Evolutionary conservation across 2,329 filamentous ascomycete genomes (phyloP), one percentile per base, ranked within the genome.

Genomic region (Pseudopyricularia javanii): DNA sequence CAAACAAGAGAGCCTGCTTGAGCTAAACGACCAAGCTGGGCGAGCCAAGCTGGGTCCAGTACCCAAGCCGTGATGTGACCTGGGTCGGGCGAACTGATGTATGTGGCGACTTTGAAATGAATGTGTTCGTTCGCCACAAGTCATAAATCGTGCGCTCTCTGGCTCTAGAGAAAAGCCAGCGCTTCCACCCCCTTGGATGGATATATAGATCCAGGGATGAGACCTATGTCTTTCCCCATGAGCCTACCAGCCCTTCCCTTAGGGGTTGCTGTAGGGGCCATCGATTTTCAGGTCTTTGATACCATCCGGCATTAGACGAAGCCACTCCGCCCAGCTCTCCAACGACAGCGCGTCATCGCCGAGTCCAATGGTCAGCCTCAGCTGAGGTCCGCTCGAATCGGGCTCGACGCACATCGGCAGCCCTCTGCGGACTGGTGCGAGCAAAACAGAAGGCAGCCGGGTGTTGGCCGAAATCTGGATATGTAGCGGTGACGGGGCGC

Each of bases 251-350:
- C 22, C n/a, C 37, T 20, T 43, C 37, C 17, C 17, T 20, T 43
- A 43, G 15, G 47, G 17, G 37, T 47, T 56, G 54, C 64, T 64
- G 55, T 66, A 76, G 20, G 75, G 74, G 3, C 74, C 74, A 24
- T 80, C 76, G 45, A 80, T 71, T 62, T 74, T 76, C 53, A 80
- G 68, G 54, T 80, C 76, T 58, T 68, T 73, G 57, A 80, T 71
- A 7, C 75, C 73, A 54, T 79, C 75, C 2, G 78, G 78, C 71
- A 81, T 76, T 59, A 76, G 66, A 22, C 78, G 73, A 56, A 82
- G 63, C 76, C 78, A 81, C 59, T 81, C 77, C 52, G 72, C 68
- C 77, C 78, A 80, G 53, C 65, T 72, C 50, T 80, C 76, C 52
- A 74, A 61, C 55, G 77, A 73, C 55, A 78, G 64, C 30, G 69